Evolutionary conservation across 1,139 yeast species (phyloP).

Genomic region (Geotrichum fermentans): DNA sequence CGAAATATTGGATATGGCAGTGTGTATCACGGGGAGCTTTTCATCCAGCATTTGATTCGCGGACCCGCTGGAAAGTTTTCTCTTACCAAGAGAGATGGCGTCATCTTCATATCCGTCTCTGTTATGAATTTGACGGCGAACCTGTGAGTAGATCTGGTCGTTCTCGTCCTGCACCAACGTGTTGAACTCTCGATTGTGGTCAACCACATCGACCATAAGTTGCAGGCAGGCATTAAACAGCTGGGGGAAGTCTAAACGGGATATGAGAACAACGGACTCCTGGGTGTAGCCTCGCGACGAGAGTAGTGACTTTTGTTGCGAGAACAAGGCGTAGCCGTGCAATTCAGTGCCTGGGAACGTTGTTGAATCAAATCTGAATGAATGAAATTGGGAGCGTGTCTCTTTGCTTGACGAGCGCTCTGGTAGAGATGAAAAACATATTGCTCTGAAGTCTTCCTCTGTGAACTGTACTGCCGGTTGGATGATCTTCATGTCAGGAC

Average conservation of each 20-base stretch:
- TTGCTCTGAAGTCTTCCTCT: slow-evolving; percentile 32
- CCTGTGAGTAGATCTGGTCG: slow-evolving; percentile 10
- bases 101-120: slow-evolving; percentile 10
- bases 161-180: slow-evolving; percentile 2
- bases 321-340: slow-evolving; percentile 30
- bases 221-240: slow-evolving; percentile 28
- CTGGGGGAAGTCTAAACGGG: slow-evolving; percentile 28
- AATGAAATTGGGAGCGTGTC: slow-evolving; percentile 24
- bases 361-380: slow-evolving; percentile 25
- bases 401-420: slow-evolving; percentile 25
- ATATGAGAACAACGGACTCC: slow-evolving; percentile 31
- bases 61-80: not conserved
- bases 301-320: slow-evolving; percentile 25
- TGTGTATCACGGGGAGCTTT: slow-evolving; percentile 31
- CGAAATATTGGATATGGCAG: slow-evolving; percentile 31
- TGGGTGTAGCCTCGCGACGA: slow-evolving; percentile 30
- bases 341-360: slow-evolving; percentile 11
- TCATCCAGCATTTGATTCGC: slow-evolving; percentile 21
- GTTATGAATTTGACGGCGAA: slow-evolving; percentile 6
- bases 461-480: slow-evolving; percentile 28
- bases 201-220: slow-evolving; percentile 23
- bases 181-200: slow-evolving; percentile 14
- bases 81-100: not conserved
- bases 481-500: slow-evolving; percentile 36
- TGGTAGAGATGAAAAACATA: slow-evolving; percentile 34